Evolutionary conservation across 148 eudicot genomes (phyloP).

Genomic region (Arctostaphylos glauca): DNA sequence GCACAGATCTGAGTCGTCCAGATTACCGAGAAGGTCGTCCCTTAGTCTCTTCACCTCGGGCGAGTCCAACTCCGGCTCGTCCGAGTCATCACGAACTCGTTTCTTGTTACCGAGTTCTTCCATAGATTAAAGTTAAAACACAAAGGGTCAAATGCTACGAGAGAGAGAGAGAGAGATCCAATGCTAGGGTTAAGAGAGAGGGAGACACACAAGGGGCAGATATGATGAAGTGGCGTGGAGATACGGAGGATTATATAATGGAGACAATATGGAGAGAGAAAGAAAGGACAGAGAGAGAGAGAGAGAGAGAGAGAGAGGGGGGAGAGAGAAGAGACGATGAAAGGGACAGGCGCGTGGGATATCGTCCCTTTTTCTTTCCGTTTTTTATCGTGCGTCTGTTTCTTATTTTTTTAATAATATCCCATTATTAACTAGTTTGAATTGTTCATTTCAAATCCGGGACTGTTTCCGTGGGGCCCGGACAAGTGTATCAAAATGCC

Average conservation of each 20-base stretch:
- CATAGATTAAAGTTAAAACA: slow-evolving; percentile 10
- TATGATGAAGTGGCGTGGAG: slow-evolving; percentile 4
- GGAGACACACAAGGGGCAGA: neutral
- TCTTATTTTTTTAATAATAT: neutral
- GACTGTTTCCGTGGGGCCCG: slow-evolving; percentile 6
- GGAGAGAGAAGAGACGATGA: neutral
- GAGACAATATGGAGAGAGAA: neutral
- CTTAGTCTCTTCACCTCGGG: slow-evolving; percentile 47
- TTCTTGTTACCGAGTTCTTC: slow-evolving; percentile 30
- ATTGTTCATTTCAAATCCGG: slow-evolving; percentile 12
- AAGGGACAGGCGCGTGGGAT: slow-evolving; percentile 21
- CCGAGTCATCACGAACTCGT: slow-evolving; percentile 47
- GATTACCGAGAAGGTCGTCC: slow-evolving; percentile 48
- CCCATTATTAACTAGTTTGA: slow-evolving; percentile 9
- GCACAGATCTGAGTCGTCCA: slow-evolving; percentile 52
- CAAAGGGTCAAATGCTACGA: neutral
- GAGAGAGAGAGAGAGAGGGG: neutral
- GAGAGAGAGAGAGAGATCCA: neutral
- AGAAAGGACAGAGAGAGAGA: neutral
- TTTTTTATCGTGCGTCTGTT: slow-evolving; percentile 14
- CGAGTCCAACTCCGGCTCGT: slow-evolving; percentile 33
- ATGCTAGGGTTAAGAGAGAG: neutral
- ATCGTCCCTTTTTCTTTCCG: slow-evolving; percentile 14
- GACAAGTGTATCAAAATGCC: slow-evolving; percentile 14
- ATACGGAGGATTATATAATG: neutral